Base-by-base conservation (phyloP, 768 basidiomycete species). In the Tubosaeta brunneosetosa region DNA sequence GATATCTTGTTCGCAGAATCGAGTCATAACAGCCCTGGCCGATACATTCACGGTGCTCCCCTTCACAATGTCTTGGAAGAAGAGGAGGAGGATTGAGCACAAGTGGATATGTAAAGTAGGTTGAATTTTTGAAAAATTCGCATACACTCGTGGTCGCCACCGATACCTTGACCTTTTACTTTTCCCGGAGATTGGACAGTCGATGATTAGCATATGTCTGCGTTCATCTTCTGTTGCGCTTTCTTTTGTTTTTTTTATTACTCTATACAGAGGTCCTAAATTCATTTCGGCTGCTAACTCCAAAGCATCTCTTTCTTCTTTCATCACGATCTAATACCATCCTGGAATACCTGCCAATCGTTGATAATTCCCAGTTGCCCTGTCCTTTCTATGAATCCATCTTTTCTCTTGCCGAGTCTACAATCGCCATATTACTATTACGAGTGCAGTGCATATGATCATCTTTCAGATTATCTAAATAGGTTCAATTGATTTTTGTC, bases 11-110 rank as follows among this genome's bases (percentile, higher is more conserved):
- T 74, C 14, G 72, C 73, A n/a, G 81, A 82, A 17, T 67, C 74
- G 8, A 83, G 82, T 4, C 74, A 81, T n/a, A 73, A 69, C 17
- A 87, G 84, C 59, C 87, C 87, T 11, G 80, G 67, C 32, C 80
- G 88, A 40, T 93, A 93, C 63, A 66, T 89, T 13, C 91, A 93
- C 61, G 91, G 91, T 25, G 87, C 88, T 8, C 91, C 91, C 27
- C 74, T 93, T 61, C 88, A 91, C 58, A 92, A 92, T 55, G 91
- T 93, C 38, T 22, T 91, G 44, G 91, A 91, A 66, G 89, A 91
- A 61, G 85, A 87, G 53, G 88, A 88, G 60, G 83, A 84, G 2
- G 44, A 31, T 1, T 57, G 37, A 51, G 36, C 47, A 44, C 44
- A 22, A 43, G 36, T 48, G 49, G 44, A 8, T 48, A 11, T 62